Percentiles rank a stretch among this genome's conserved stretches.
These are phyloP conservation scores for Penicillium sp. DNA, from an alignment of 2,329 filamentous ascomycete species.

Conservation along the genomic window DNA sequence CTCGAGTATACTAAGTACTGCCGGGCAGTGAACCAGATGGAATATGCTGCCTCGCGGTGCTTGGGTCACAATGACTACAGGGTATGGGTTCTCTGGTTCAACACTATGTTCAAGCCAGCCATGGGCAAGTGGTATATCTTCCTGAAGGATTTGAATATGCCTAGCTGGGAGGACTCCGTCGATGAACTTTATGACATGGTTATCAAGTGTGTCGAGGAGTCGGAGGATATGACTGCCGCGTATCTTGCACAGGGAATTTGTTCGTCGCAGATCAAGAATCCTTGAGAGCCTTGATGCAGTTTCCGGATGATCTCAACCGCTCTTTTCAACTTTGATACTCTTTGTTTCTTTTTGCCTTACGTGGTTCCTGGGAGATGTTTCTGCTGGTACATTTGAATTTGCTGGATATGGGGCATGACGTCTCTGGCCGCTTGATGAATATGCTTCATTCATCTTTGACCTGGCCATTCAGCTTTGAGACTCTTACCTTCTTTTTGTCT, in stretches of 20 bases:
- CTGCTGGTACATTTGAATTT: background rate
- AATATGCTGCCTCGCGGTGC: constrained; percentile 22
- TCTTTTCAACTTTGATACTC: background rate
- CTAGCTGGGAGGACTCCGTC: constrained; percentile 36
- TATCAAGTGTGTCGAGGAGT: constrained; percentile 37
- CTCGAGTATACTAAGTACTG: constrained; percentile 10
- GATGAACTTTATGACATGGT: constrained; percentile 34
- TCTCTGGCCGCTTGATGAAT: background rate
- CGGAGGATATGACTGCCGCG: background rate
- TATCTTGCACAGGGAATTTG: constrained; percentile 16
- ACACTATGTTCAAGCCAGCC: constrained; percentile 27
- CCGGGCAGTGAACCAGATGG: background rate
- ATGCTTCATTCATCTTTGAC: background rate
- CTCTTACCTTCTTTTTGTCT: background rate
- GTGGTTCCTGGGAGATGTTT: background rate
- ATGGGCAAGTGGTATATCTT: constrained; percentile 39
- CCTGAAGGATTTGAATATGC: constrained; percentile 30
- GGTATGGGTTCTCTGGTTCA: constrained; percentile 37
- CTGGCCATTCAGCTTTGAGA: background rate
- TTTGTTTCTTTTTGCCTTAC: background rate
- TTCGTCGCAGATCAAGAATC: background rate
- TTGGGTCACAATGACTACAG: constrained; percentile 23
- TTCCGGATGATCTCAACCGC: background rate
- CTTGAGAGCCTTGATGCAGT: background rate
- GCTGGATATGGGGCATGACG: background rate